Base-by-base conservation (phyloP, 2,329 filamentous ascomycete genomes). In the Monosporascus sp. region DNA sequence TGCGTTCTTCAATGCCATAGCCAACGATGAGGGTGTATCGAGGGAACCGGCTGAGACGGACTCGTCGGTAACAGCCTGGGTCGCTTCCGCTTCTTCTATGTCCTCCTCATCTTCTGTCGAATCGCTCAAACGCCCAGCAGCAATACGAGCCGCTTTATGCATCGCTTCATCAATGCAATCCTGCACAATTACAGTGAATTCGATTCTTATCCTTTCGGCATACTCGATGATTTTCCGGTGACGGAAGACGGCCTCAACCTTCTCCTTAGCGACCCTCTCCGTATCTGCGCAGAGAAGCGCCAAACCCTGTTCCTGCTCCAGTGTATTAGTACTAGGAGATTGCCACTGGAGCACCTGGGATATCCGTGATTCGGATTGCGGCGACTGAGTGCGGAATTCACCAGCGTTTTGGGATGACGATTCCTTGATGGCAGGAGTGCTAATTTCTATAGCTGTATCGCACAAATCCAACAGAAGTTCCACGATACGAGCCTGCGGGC, bases 301-400 rank as follows among this genome's bases (percentile, higher is more conserved):
- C 24, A 99, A 76, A 0, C 94, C 94, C 65, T 95, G 89, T 67
- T 97, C 93, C 67, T 97, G 91, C 57, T 99, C 94, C 17, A 96
- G 74, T 0, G 91, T 94, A 64, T 93, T 93, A 49, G 87, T 88
- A 63, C 90, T 92, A 1, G 94, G 94, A 5, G 93, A 96, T 65
- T 96, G 91, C 94, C 95, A 99, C 68, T 97, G 91, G 60, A 95
- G 71, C 6, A 99, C 92, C 70, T 99, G 94, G 1, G 89, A 89
- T 62, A 97, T 95, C 35, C 93, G 86, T 44, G 90, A 94, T 68
- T 99, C 94, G 0, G 95, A 99, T 66, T 97, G 90, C 0, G 94
- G 94, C 5, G 94, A 99, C 67, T 97, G 89, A 0, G 93, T 96
- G 47, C 93, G 85, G 57, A 97, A 85, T 57, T 96, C 91, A 48